A percentile compares a stretch with the other conserved stretches of the same genome.
phyloP scores from a whole-genome alignment of 768 basidiomycete species.

The Tricholoma bakamatsutake region DNA sequence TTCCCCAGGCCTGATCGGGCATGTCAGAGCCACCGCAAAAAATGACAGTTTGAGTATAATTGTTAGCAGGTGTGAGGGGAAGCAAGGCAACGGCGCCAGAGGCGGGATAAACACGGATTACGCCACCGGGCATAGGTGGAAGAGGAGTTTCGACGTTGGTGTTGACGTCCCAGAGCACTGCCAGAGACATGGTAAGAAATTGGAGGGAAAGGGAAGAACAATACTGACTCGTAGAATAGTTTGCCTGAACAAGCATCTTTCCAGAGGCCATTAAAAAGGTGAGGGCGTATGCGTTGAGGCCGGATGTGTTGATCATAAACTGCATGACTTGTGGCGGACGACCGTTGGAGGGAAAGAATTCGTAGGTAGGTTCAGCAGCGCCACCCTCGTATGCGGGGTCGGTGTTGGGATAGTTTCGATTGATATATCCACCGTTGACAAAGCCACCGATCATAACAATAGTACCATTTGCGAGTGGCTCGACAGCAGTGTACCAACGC shows the following conservation, averaged over 20 bases:
- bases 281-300: constrained; percentile 73
- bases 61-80: constrained; percentile 84
- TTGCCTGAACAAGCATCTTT: constrained; percentile 78
- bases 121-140: constrained; percentile 66
- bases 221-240: constrained; percentile 64
- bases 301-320: constrained; percentile 68
- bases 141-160: constrained; percentile 55
- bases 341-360: constrained; percentile 70
- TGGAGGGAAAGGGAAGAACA: constrained; percentile 4
- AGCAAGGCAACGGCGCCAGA: constrained; percentile 88
- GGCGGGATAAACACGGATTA: constrained; percentile 84
- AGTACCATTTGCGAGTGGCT: constrained; percentile 69
- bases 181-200: constrained; percentile 8
- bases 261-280: constrained; percentile 73
- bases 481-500: constrained; percentile 78
- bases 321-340: constrained; percentile 45
- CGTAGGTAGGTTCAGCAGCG: constrained; percentile 75
- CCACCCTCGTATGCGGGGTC: constrained; percentile 61
- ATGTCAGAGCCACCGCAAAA: constrained; percentile 91
- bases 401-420: constrained; percentile 63
- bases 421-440: constrained; percentile 72
- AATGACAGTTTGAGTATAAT: constrained; percentile 77
- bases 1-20: constrained; percentile 65
- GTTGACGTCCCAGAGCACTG: constrained; percentile 47
- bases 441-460: constrained; percentile 81